phyloP scores from a whole-genome alignment of 2,329 filamentous ascomycete genomes.

The Beauveria rudraprayagi region DNA sequence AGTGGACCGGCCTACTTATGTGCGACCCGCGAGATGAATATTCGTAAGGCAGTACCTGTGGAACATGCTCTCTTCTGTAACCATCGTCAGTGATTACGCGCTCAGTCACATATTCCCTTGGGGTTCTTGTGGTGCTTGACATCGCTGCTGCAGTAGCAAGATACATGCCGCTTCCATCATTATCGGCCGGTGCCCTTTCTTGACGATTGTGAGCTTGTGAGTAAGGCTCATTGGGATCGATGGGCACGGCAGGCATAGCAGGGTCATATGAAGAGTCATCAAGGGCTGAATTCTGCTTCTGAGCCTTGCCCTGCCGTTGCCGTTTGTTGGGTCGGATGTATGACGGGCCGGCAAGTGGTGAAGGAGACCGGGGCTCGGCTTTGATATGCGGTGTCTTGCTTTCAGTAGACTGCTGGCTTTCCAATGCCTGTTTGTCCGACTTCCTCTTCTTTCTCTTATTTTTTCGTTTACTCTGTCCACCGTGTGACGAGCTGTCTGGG shows the following conservation, averaged over 20 bases:
- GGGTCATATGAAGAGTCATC: conserved; percentile 7
- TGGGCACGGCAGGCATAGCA: conserved; percentile 11
- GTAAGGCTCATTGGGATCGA: not conserved
- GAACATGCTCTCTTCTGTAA: conserved; percentile 26
- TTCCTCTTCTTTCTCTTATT: conserved; percentile 43
- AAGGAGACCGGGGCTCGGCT: conserved; percentile 55
- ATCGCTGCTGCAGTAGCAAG: not conserved
- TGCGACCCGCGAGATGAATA: conserved; percentile 31
- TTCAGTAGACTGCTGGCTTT: conserved; percentile 25
- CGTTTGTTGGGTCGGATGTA: conserved; percentile 50
- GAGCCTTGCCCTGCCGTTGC: conserved; percentile 39
- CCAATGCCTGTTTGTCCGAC: conserved; percentile 40
- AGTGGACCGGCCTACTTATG: conserved; percentile 31
- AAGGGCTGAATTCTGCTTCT: conserved; percentile 19
- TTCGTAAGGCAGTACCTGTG: conserved; percentile 24
- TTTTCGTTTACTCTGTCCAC: conserved; percentile 40
- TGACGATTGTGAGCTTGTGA: not conserved
- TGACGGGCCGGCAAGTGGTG: conserved; percentile 46
- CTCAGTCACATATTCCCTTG: conserved; percentile 3
- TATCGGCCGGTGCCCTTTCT: not conserved
- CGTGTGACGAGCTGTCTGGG: conserved; percentile 53
- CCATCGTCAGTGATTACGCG: conserved; percentile 20
- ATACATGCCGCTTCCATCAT: not conserved
- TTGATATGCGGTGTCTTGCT: conserved; percentile 49
- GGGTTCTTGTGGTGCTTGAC: not conserved